phyloP scores from a whole-genome alignment of 2,329 filamentous ascomycete genomes.

The Trichophyton rubrum region DNA sequence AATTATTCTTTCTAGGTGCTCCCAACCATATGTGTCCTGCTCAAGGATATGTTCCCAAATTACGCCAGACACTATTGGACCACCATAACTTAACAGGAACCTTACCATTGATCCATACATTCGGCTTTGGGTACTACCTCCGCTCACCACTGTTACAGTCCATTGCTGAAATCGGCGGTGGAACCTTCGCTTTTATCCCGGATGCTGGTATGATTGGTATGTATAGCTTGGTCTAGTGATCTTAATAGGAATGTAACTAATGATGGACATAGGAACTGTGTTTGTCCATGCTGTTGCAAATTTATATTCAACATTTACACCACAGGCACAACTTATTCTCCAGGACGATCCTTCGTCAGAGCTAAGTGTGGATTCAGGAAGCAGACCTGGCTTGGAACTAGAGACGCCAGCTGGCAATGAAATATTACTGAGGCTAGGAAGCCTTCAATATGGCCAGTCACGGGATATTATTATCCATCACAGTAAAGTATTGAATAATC shows the following conservation, averaged over 20 bases:
- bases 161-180: conserved; percentile 45
- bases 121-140: conserved; percentile 43
- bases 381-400: conserved; percentile 23
- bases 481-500: conserved; percentile 15
- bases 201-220: conserved; percentile 47
- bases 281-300: conserved; percentile 52
- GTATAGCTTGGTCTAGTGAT: conserved; percentile 7
- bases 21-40: conserved; percentile 44
- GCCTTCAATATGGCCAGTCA: conserved; percentile 49
- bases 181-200: conserved; percentile 50
- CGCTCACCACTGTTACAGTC: conserved; percentile 46
- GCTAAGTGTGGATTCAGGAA: conserved; percentile 17
- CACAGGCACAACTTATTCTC: conserved; percentile 34
- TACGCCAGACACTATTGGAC: conserved; percentile 28
- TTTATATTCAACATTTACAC: conserved; percentile 47
- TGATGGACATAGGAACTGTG: conserved; percentile 34
- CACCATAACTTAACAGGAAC: conserved; percentile 23
- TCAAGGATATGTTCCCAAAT: conserved; percentile 44
- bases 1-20: conserved; percentile 12
- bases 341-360: conserved; percentile 14
- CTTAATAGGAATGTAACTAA: not conserved
- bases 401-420: conserved; percentile 22
- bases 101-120: conserved; percentile 37
- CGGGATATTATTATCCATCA: conserved; percentile 42
- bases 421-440: conserved; percentile 26